Conservation (phyloP, 768 basidiomycete genomes). For the Lyophyllum decastes region DNA sequence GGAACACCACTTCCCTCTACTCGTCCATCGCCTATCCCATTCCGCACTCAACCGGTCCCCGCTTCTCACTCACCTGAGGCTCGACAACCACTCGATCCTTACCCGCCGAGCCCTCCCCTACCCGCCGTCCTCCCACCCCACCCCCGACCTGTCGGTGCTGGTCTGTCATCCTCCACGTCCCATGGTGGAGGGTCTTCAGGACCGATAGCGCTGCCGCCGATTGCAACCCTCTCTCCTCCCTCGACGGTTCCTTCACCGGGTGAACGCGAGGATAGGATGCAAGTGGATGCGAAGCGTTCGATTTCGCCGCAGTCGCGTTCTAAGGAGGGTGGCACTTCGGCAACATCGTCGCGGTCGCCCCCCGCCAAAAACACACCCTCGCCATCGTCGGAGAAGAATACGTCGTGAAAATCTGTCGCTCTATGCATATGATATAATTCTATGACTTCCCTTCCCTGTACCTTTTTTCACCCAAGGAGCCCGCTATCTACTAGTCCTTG, state of each 20-base stretch:
- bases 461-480: neutral
- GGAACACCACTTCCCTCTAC: slow-evolving; percentile 61
- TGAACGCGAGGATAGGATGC: slow-evolving; percentile 57
- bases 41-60: slow-evolving; percentile 60
- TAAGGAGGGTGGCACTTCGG: slow-evolving; percentile 34
- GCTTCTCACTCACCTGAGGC: slow-evolving; percentile 70
- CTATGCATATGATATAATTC: neutral
- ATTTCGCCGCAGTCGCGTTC: slow-evolving; percentile 48
- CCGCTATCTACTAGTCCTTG: neutral
- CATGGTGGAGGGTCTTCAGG: slow-evolving; percentile 33
- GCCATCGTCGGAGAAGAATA: slow-evolving; percentile 51
- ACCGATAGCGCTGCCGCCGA: slow-evolving; percentile 65
- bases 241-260: slow-evolving; percentile 57
- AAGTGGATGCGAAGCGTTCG: slow-evolving; percentile 52
- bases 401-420: slow-evolving; percentile 3
- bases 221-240: slow-evolving; percentile 65
- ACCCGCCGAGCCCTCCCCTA: slow-evolving; percentile 55
- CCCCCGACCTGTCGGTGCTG: slow-evolving; percentile 68
- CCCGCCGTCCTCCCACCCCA: slow-evolving; percentile 71
- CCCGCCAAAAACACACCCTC: slow-evolving; percentile 55
- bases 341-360: slow-evolving; percentile 47
- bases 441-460: slow-evolving; percentile 2
- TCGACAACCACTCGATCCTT: slow-evolving; percentile 49
- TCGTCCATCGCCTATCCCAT: slow-evolving; percentile 71
- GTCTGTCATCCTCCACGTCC: slow-evolving; percentile 33